Base-by-base conservation (phyloP, 176 grass and related monocot genomes). In the Zoysia pacifica region DNA sequence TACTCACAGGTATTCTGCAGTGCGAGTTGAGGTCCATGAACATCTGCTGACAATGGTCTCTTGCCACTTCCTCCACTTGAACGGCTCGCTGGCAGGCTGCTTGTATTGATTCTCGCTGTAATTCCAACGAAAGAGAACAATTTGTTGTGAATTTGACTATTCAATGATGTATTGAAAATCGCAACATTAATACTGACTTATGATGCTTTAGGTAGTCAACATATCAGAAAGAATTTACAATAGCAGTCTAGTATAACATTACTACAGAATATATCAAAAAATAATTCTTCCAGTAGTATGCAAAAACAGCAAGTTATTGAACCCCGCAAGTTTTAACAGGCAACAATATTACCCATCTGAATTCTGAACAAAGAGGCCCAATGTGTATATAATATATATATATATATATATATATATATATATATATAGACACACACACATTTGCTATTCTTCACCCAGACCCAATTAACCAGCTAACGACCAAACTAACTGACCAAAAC, bases 1-100 rank as follows among this genome's bases (percentile, higher is more conserved):
- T 67, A 64, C 73, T 88, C 74, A 97, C 91, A 38, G 89, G 87
- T 18, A 82, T 83, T 71, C 73, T 88, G 89, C 89, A 92, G 69
- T 97, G 89, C 5, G 80, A 68, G 54, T 90, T 88, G 5, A 91
- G 81, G 50, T 95, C 90, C 42, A 64, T 36, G 39, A 88, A 86
- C 96, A 99, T 91, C 86, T 95, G 88, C 75, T 20, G 78, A 40
- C 79, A 65, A 20, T 73, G 84, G 51, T 62, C 84, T 56, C 69
- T 91, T n/a, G 88, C 90, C 41, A 86, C 45, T 58, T 88, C 85
- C 72, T 99, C 96, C 48, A 87, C 82, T 48, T 69, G 51, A 49
- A 76, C 78, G 5, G 91, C 81, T 55, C 66, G 85, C 51, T 48
- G 45, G 74, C 90, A 91, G 36, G 81, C 81, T 69, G 71, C 77